Conservation (phyloP, 2,329 filamentous ascomycete genomes). For the Penicillium sp. region DNA sequence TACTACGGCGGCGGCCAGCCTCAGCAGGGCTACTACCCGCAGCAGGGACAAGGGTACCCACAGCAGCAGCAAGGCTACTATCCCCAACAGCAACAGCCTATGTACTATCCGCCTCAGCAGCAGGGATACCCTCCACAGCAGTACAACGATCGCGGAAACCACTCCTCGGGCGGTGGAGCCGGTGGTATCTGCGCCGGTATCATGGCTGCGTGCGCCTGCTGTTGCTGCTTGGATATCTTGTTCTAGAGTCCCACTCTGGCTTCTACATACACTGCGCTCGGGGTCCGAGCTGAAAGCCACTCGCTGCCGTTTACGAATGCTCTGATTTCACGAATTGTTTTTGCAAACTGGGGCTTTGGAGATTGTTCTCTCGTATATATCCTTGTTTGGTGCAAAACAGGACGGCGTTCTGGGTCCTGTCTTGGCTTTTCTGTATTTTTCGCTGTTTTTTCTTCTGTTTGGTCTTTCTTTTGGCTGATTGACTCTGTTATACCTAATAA, state of each 20-base stretch:
- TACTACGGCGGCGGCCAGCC: slow-evolving; percentile 34
- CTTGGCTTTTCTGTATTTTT: background rate
- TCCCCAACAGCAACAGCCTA: slow-evolving; percentile 22
- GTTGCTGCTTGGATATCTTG: slow-evolving; percentile 52
- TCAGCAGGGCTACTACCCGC: slow-evolving; percentile 13
- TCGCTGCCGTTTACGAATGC: background rate
- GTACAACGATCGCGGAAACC: slow-evolving; percentile 33
- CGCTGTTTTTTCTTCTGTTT: background rate
- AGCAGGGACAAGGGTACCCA: slow-evolving; percentile 22
- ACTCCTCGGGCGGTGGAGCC: slow-evolving; percentile 24
- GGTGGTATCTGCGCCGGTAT: slow-evolving; percentile 51
- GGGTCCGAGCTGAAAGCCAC: background rate
- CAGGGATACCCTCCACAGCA: slow-evolving; percentile 45
- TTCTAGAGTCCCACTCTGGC: slow-evolving; percentile 29
- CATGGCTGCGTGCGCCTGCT: slow-evolving; percentile 50
- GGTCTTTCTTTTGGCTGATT: background rate
- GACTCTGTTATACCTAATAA: background rate
- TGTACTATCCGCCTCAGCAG: slow-evolving; percentile 31
- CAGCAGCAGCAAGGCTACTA: slow-evolving; percentile 27
- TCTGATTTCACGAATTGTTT: background rate
- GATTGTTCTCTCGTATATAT: slow-evolving; percentile 15
- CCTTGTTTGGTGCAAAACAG: slow-evolving; percentile 15
- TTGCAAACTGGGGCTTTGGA: background rate
- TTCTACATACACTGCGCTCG: background rate
- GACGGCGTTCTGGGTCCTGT: slow-evolving; percentile 11